A percentile compares a stretch with the other conserved stretches of the same genome.
Evolutionary conservation across 257 asterid species (phyloP).

Genomic region (Solanum pinnatisectum): DNA sequence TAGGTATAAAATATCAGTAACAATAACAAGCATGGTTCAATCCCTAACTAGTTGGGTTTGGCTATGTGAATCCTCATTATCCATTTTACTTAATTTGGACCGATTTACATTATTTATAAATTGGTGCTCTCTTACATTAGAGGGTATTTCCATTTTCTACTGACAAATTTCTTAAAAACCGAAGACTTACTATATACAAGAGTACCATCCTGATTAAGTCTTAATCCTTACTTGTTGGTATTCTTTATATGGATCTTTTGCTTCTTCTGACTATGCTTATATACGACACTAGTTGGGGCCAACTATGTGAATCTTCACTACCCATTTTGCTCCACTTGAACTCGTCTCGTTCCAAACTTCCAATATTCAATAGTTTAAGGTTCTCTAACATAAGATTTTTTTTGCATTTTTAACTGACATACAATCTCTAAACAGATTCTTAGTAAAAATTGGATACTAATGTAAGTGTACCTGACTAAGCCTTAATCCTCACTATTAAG

Average conservation of each 20-base stretch:
- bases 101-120: not conserved
- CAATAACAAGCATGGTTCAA: not conserved
- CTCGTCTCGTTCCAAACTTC: not conserved
- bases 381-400: not conserved
- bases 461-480: not conserved
- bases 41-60: not conserved
- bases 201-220: not conserved
- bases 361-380: not conserved
- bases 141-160: not conserved
- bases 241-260: not conserved
- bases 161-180: not conserved
- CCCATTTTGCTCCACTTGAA: not conserved
- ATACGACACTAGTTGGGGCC: not conserved
- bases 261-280: not conserved
- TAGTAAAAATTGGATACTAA: not conserved
- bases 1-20: not conserved
- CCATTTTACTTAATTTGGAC: not conserved
- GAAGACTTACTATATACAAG: not conserved
- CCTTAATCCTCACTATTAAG: not conserved
- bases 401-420: not conserved
- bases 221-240: not conserved
- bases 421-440: not conserved
- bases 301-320: not conserved
- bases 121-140: not conserved
- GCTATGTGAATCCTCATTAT: not conserved